Evolutionary conservation across 2,329 filamentous ascomycete species (phyloP).

Genomic region (Graphilbum ipis-grandicollis): DNA sequence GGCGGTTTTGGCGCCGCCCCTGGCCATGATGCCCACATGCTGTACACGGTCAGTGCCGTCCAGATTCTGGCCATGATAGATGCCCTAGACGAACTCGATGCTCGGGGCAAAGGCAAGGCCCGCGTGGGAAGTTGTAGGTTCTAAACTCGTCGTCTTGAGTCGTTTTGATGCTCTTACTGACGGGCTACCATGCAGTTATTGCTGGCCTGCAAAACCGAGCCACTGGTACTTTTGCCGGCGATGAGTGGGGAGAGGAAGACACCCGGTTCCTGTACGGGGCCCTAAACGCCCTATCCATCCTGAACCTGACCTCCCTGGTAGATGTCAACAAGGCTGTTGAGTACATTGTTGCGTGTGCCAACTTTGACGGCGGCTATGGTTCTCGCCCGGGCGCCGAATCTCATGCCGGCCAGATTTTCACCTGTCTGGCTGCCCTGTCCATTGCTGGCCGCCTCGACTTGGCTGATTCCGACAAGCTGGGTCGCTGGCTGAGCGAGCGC

Average conservation of each 20-base stretch:
- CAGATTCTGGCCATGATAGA: conserved; percentile 82
- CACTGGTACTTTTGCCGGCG: conserved; percentile 79
- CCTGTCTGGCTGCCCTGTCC: conserved; percentile 71
- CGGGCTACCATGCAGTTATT: conserved; percentile 61
- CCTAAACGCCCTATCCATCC: conserved; percentile 73
- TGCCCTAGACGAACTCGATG: conserved; percentile 68
- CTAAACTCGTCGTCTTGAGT: no score
- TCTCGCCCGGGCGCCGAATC: conserved; percentile 81
- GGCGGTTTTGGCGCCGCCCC: conserved; percentile 91
- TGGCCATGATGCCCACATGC: conserved; percentile 86
- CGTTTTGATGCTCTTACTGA: conserved; percentile 48
- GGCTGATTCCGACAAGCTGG: conserved; percentile 67
- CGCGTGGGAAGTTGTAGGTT: conserved; percentile 65
- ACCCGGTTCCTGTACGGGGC: conserved; percentile 88
- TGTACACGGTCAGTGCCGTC: conserved; percentile 88
- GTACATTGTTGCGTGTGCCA: conserved; percentile 68
- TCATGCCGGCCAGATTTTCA: conserved; percentile 90
- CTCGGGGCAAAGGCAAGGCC: conserved; percentile 47
- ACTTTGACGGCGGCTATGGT: conserved; percentile 90
- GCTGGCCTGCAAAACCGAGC: conserved; percentile 62
- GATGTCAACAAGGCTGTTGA: conserved; percentile 66
- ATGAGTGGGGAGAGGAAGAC: conserved; percentile 93
- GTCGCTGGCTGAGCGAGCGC: conserved; percentile 81
- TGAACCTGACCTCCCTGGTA: conserved; percentile 55
- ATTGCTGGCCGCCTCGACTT: conserved; percentile 72